Evolutionary conservation across 2,329 filamentous ascomycete genomes (phyloP).

Genomic region (Pseudocercospora crystallina): DNA sequence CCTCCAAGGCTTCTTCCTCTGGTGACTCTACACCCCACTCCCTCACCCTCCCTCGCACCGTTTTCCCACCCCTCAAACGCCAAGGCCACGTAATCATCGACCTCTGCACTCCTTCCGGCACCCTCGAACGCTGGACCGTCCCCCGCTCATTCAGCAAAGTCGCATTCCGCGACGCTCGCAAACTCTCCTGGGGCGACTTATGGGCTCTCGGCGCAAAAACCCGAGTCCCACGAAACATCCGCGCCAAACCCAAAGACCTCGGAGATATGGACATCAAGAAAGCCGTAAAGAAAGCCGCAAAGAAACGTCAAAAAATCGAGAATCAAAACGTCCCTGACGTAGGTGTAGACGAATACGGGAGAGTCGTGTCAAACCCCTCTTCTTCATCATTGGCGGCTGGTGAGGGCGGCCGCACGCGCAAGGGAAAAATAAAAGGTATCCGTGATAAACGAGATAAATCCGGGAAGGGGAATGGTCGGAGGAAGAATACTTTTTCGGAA

Average conservation of each 20-base stretch:
- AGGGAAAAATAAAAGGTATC: constrained; percentile 35
- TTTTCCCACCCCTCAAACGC: constrained; percentile 82
- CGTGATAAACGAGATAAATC: constrained; percentile 39
- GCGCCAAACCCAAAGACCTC: constrained; percentile 17
- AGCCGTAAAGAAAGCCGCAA: constrained; percentile 11
- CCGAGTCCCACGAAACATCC: constrained; percentile 55
- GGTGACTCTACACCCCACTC: constrained; percentile 38
- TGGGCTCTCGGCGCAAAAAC: constrained; percentile 97
- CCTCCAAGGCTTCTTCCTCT: not conserved
- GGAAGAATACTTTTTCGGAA: constrained; percentile 13
- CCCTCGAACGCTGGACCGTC: constrained; percentile 90
- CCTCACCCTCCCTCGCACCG: constrained; percentile 72
- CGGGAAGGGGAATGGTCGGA: constrained; percentile 33
- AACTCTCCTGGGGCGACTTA: constrained; percentile 86
- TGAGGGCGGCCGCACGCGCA: constrained; percentile 5
- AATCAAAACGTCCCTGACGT: constrained; percentile 9
- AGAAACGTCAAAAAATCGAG: constrained; percentile 7
- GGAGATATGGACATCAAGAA: constrained; percentile 22
- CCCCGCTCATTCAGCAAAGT: constrained; percentile 76
- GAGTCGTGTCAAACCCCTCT: constrained; percentile 7
- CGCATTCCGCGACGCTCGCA: constrained; percentile 89
- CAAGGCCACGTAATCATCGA: constrained; percentile 86
- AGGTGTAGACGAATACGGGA: constrained; percentile 24
- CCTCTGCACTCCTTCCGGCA: constrained; percentile 81
- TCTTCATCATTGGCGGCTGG: not conserved